Evolutionary conservation across 495 filamentous ascomycete genomes (phyloP).

Genomic region (Xylaria telfairii): DNA sequence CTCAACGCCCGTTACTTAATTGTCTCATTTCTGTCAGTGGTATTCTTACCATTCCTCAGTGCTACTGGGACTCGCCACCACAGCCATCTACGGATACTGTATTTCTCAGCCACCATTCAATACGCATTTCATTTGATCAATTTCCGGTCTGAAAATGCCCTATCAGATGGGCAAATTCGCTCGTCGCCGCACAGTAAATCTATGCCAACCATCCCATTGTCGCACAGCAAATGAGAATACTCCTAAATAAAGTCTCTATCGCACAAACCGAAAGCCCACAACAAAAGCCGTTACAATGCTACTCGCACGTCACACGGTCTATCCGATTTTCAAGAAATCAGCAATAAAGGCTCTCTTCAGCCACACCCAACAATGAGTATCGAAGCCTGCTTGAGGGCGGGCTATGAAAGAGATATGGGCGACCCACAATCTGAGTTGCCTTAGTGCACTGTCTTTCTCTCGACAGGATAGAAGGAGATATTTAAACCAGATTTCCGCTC

Average conservation of each 20-base stretch:
- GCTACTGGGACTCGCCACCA: neutral
- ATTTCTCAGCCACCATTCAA: neutral
- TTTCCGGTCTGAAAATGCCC: neutral
- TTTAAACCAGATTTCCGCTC: slow-evolving; percentile 1
- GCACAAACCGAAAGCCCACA: neutral
- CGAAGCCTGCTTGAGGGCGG: neutral
- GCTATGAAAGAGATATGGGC: neutral
- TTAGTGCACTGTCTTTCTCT: neutral
- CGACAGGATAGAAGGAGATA: neutral
- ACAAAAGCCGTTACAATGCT: neutral
- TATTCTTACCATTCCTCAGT: neutral
- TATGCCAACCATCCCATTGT: neutral
- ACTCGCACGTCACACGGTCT: neutral
- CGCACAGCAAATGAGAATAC: neutral
- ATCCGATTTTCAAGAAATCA: neutral
- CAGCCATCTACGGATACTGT: neutral
- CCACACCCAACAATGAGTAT: neutral
- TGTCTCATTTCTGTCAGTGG: neutral
- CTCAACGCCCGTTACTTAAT: neutral
- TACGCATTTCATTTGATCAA: neutral
- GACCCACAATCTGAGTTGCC: neutral
- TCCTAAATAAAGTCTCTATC: neutral
- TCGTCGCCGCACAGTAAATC: neutral
- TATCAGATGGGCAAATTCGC: no score
- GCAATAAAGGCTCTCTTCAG: neutral